phyloP scores from a whole-genome alignment of 2,329 filamentous ascomycete species.

The Trichoderma simmonsii region DNA sequence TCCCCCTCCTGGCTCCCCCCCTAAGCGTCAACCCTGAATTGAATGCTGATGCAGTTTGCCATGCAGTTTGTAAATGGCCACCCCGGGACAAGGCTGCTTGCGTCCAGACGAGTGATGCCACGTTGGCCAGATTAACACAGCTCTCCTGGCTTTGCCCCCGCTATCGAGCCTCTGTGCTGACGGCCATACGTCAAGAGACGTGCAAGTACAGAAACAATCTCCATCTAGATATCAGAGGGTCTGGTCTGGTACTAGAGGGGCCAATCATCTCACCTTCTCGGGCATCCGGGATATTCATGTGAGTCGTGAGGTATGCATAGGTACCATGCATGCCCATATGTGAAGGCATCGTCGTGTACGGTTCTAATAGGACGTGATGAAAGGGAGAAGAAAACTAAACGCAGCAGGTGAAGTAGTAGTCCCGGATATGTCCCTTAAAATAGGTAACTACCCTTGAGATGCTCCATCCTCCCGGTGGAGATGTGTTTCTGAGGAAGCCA shows the following conservation, averaged over 20 bases:
- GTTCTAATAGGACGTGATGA: conserved; percentile 4
- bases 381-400: conserved; percentile 1
- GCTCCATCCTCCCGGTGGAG: not conserved
- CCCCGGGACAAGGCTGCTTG: not conserved
- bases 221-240: not conserved
- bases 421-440: conserved; percentile 2
- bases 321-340: conserved; percentile 18
- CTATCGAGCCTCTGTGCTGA: conserved; percentile 10
- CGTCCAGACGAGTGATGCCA: conserved; percentile 20
- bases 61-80: conserved; percentile 18
- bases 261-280: conserved; percentile 1
- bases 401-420: not conserved
- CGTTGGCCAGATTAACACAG: conserved; percentile 18
- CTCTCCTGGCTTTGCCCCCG: conserved; percentile 15
- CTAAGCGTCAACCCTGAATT: not conserved
- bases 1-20: not conserved
- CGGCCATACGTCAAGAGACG: not conserved
- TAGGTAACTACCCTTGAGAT: not conserved
- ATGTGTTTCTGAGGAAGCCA: not conserved
- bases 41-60: conserved; percentile 18
- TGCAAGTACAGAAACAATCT: not conserved
- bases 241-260: not conserved
- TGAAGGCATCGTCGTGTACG: conserved; percentile 12
- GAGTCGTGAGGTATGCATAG: conserved; percentile 34
- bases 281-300: conserved; percentile 31